These are phyloP conservation scores for Gaultheria prostrata DNA, from an alignment of 148 eudicot species.

Conservation along the genomic window DNA sequence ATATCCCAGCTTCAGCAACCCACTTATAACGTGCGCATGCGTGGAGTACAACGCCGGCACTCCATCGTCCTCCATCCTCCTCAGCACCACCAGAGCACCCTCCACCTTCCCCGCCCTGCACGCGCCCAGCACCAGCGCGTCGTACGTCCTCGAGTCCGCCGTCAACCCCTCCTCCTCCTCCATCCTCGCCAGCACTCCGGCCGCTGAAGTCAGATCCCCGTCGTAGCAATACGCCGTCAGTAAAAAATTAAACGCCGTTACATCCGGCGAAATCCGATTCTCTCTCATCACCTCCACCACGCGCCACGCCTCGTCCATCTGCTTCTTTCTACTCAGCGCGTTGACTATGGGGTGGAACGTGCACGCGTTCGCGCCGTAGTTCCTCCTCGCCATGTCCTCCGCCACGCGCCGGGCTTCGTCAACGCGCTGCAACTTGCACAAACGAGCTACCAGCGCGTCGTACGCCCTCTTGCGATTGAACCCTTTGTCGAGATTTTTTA, in stretches of 20 bases:
- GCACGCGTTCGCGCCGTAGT: conserved; percentile 29
- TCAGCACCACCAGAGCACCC: conserved; percentile 44
- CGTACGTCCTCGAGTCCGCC: conserved; percentile 56
- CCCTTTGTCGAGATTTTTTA: conserved; percentile 38
- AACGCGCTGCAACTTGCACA: conserved; percentile 34
- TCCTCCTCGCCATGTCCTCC: conserved; percentile 27
- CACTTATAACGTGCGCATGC: conserved; percentile 42
- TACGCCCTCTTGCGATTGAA: conserved; percentile 41
- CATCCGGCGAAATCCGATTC: conserved; percentile 24
- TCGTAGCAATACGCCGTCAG: conserved; percentile 41
- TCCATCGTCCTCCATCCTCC: conserved; percentile 45
- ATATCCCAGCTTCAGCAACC: conserved; percentile 38
- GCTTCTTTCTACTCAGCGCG: conserved; percentile 29
- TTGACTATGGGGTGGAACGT: conserved; percentile 56
- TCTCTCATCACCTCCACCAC: conserved; percentile 42
- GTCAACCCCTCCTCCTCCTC: conserved; percentile 35
- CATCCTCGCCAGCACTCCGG: conserved; percentile 35
- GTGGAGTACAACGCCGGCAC: conserved; percentile 38
- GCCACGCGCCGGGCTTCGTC: conserved; percentile 47
- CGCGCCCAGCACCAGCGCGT: conserved; percentile 65
- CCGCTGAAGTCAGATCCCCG: conserved; percentile 45
- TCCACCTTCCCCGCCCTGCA: conserved; percentile 59
- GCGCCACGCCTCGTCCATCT: conserved; percentile 29
- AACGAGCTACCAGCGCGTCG: conserved; percentile 33
- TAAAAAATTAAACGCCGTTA: conserved; percentile 41